Conservation (phyloP, 2,329 filamentous ascomycete genomes). For the Fusarium sp. region DNA sequence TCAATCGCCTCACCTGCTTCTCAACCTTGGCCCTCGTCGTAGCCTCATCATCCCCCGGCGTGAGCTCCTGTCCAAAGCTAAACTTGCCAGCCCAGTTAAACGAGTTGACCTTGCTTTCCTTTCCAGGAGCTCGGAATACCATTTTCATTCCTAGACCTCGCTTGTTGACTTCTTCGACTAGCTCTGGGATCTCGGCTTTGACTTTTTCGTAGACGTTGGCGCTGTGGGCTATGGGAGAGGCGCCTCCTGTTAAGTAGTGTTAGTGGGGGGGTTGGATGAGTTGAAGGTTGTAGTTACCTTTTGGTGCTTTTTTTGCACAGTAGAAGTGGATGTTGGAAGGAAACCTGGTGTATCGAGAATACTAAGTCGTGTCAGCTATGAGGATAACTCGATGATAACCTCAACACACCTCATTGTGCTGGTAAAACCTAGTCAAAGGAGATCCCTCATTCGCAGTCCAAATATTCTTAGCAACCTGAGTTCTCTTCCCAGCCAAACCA, state of each 20-base stretch:
- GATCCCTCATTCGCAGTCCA: conserved; percentile 32
- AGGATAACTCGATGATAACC: background rate
- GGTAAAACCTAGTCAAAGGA: conserved; percentile 22
- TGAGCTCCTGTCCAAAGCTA: conserved; percentile 23
- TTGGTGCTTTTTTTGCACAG: conserved; percentile 26
- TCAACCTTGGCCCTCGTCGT: conserved; percentile 19
- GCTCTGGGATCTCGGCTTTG: conserved; percentile 12
- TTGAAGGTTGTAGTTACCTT: background rate
- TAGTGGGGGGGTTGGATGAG: background rate
- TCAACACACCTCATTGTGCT: conserved; percentile 25
- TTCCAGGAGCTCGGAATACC: conserved; percentile 21
- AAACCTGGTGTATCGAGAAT: conserved; percentile 29
- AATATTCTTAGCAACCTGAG: conserved; percentile 9
- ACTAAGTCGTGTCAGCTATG: background rate
- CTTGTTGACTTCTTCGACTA: conserved; percentile 10
- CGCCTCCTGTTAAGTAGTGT: background rate
- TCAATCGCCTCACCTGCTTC: conserved; percentile 24
- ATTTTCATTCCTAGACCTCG: conserved; percentile 26
- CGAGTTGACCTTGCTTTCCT: conserved; percentile 21
- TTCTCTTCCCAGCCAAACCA: conserved; percentile 25
- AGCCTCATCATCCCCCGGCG: conserved; percentile 6
- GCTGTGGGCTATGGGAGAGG: conserved; percentile 21
- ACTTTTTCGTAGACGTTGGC: conserved; percentile 26
- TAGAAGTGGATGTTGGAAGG: conserved; percentile 33
- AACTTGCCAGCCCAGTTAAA: conserved; percentile 31